These are phyloP conservation scores for Pseudogymnoascus sp. DNA, from an alignment of 2,329 filamentous ascomycete species.

Conservation along the genomic window DNA sequence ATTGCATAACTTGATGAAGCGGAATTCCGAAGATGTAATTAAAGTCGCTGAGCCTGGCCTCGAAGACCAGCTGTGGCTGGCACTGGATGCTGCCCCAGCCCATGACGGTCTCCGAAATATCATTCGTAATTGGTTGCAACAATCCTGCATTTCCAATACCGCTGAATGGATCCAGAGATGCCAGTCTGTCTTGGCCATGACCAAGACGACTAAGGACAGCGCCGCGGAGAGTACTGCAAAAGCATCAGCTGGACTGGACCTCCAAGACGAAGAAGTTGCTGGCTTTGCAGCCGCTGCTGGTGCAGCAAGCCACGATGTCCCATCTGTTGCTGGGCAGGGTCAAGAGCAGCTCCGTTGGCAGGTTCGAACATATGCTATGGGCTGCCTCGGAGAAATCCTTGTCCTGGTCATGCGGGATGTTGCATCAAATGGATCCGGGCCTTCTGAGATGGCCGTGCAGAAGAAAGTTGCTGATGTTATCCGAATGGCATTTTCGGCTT, in stretches of 20 bases:
- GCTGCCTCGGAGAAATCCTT: conserved; percentile 77
- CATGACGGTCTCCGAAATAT: conserved; percentile 80
- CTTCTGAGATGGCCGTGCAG: conserved; percentile 71
- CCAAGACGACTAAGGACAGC: conserved; percentile 56
- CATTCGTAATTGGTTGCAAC: conserved; percentile 85
- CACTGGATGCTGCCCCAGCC: conserved; percentile 67
- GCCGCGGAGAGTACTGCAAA: conserved; percentile 37
- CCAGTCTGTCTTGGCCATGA: conserved; percentile 84
- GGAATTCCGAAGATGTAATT: conserved; percentile 77
- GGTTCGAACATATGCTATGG: conserved; percentile 87
- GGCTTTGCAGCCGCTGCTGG: conserved; percentile 75
- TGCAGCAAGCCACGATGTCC: conserved; percentile 49
- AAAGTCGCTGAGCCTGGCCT: conserved; percentile 66
- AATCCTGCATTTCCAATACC: conserved; percentile 75
- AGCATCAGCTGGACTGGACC: conserved; percentile 55
- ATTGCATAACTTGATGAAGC: conserved; percentile 90
- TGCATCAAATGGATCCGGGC: conserved; percentile 67
- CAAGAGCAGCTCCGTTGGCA: conserved; percentile 94
- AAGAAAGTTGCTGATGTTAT: conserved; percentile 84
- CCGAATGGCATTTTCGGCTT: conserved; percentile 93
- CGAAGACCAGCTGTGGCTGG: conserved; percentile 87
- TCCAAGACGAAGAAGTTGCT: conserved; percentile 93
- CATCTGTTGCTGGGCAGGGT: conserved; percentile 45
- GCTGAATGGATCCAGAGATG: conserved; percentile 81
- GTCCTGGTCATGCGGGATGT: conserved; percentile 70